Conservation (phyloP, 257 asterid genomes). For the Eustoma russellianum region DNA sequence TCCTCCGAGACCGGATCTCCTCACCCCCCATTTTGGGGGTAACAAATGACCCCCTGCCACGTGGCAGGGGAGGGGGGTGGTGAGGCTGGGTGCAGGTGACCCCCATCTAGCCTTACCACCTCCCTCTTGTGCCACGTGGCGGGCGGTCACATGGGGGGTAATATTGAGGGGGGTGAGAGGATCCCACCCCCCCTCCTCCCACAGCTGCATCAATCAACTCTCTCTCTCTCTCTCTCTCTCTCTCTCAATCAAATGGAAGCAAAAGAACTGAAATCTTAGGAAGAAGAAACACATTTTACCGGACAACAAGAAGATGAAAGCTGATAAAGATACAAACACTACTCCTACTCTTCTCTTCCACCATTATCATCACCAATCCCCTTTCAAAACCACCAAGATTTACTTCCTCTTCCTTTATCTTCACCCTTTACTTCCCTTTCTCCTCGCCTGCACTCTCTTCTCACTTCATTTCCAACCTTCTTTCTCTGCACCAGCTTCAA, state of each 20-base stretch:
- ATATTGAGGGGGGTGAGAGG: no score
- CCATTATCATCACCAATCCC: slow-evolving; percentile 1
- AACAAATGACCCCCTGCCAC: no score
- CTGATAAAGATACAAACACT: slow-evolving; percentile 7
- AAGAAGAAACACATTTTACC: slow-evolving; percentile 4
- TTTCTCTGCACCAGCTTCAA: slow-evolving; percentile 13
- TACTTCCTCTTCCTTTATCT: slow-evolving; percentile 10
- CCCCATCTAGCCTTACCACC: no score
- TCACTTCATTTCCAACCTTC: slow-evolving; percentile 9
- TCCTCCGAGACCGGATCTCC: no score
- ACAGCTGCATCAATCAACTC: neutral
- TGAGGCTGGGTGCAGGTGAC: no score
- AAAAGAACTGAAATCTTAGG: slow-evolving; percentile 24
- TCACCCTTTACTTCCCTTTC: slow-evolving; percentile 9
- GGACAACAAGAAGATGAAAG: slow-evolving; percentile 32
- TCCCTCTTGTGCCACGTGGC: no score
- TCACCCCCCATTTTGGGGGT: no score
- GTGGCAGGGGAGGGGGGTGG: no score
- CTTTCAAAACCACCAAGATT: slow-evolving; percentile 15
- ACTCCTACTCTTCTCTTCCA: slow-evolving; percentile 23
- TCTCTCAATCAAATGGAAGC: slow-evolving; percentile 39
- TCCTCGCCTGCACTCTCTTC: slow-evolving; percentile 10
- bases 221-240: no score
- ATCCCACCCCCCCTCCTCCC: slow-evolving; percentile 8
- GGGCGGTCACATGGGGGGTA: no score